These are phyloP conservation scores for Scheffersomyces quercinus DNA, from an alignment of 1,139 yeast genomes.

Conservation along the genomic window DNA sequence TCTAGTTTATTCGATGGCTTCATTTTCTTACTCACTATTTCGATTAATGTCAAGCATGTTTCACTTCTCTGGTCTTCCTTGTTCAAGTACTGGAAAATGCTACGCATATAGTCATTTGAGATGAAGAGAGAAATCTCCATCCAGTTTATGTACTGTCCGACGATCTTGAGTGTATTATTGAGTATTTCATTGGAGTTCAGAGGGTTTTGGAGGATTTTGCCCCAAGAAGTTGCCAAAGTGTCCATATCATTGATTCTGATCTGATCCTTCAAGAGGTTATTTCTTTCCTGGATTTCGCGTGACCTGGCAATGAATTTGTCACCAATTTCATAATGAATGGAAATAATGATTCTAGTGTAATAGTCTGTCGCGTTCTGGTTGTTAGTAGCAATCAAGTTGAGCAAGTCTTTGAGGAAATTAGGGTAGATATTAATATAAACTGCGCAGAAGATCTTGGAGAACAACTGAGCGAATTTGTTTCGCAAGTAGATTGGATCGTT, in stretches of 20 bases:
- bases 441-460: constrained; percentile 68
- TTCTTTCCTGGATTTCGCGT: constrained; percentile 61
- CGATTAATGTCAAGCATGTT: constrained; percentile 75
- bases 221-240: constrained; percentile 69
- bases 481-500: constrained; percentile 64
- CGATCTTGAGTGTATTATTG: constrained; percentile 60
- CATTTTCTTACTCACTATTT: constrained; percentile 90
- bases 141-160: constrained; percentile 93
- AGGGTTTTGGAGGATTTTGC: constrained; percentile 46
- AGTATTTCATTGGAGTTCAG: constrained; percentile 47
- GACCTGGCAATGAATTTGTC: constrained; percentile 81
- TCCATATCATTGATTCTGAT: constrained; percentile 78
- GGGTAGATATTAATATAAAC: constrained; percentile 67
- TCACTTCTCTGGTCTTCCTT: constrained; percentile 47
- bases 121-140: constrained; percentile 84
- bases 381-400: constrained; percentile 33
- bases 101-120: constrained; percentile 60
- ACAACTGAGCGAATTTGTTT: constrained; percentile 76
- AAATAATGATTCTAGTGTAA: constrained; percentile 69
- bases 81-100: constrained; percentile 64
- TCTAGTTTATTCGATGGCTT: constrained; percentile 81
- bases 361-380: constrained; percentile 67
- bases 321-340: constrained; percentile 89
- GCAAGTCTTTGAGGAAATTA: constrained; percentile 66
- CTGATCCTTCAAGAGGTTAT: constrained; percentile 73